Conservation (phyloP, 768 basidiomycete genomes). For the Collybiopsis luxurians region DNA sequence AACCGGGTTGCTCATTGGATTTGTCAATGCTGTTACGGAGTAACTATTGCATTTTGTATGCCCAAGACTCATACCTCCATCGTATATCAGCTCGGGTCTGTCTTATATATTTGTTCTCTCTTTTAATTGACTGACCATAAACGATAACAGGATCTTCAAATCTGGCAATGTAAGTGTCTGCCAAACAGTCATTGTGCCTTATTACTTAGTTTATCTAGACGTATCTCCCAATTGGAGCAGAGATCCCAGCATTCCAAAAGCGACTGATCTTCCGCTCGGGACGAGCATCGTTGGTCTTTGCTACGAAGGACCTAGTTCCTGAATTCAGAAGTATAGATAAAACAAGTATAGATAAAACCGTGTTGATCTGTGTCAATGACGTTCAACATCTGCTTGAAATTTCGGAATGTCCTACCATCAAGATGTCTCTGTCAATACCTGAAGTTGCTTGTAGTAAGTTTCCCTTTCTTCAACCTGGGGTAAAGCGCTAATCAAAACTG, state of each 20-base stretch:
- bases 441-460: background rate
- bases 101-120: background rate
- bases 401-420: background rate
- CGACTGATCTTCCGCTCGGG: conserved; percentile 3
- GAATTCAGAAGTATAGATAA: background rate
- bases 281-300: background rate
- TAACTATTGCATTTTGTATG: conserved; percentile 5
- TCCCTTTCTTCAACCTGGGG: background rate
- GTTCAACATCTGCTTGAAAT: background rate
- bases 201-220: background rate
- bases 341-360: background rate
- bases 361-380: background rate
- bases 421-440: background rate
- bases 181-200: background rate
- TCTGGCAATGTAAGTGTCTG: conserved; percentile 5
- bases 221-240: conserved; percentile 3
- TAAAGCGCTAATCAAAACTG: background rate
- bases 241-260: conserved; percentile 1
- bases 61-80: background rate
- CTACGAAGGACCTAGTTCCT: background rate
- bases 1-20: conserved; percentile 7
- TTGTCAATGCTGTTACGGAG: background rate
- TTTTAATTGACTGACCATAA: background rate
- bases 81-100: conserved; percentile 8
- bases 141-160: conserved; percentile 3